Conservation (phyloP, 768 basidiomycete genomes). For the Leccinum disarticulatum region DNA sequence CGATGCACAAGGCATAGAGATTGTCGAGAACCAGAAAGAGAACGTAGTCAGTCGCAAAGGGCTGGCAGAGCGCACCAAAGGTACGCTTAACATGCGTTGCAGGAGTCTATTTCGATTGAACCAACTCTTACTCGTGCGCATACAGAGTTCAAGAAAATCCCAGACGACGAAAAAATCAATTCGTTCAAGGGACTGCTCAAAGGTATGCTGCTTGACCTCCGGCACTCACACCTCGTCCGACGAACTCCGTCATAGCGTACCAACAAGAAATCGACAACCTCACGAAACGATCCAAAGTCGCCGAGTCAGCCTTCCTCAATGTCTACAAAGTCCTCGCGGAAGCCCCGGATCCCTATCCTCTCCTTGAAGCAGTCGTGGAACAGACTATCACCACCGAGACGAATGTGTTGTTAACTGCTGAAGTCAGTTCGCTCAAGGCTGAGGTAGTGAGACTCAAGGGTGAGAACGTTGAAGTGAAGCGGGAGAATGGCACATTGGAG, state of each 20-base stretch:
- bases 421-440: constrained; percentile 59
- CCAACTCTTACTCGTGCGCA: not conserved
- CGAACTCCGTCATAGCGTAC: constrained; percentile 58
- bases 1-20: constrained; percentile 88
- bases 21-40: constrained; percentile 99
- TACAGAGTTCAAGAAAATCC: constrained; percentile 93
- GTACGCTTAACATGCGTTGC: constrained; percentile 36
- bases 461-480: constrained; percentile 81
- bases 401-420: constrained; percentile 42
- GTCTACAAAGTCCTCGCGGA: constrained; percentile 97
- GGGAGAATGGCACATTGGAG: constrained; percentile 66
- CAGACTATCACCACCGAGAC: constrained; percentile 78
- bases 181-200: constrained; percentile 91
- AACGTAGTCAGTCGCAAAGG: constrained; percentile 91
- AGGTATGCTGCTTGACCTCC: constrained; percentile 41
- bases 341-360: constrained; percentile 95
- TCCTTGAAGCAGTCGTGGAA: constrained; percentile 94
- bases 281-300: constrained; percentile 86
- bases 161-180: constrained; percentile 83
- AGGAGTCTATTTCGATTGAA: not conserved
- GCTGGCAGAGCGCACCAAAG: constrained; percentile 94
- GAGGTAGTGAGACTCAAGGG: constrained; percentile 73
- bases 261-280: constrained; percentile 95
- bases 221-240: not conserved
- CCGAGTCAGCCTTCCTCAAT: constrained; percentile 95